Conservation (phyloP, 257 asterid genomes). For the Solanum medicagineum region DNA sequence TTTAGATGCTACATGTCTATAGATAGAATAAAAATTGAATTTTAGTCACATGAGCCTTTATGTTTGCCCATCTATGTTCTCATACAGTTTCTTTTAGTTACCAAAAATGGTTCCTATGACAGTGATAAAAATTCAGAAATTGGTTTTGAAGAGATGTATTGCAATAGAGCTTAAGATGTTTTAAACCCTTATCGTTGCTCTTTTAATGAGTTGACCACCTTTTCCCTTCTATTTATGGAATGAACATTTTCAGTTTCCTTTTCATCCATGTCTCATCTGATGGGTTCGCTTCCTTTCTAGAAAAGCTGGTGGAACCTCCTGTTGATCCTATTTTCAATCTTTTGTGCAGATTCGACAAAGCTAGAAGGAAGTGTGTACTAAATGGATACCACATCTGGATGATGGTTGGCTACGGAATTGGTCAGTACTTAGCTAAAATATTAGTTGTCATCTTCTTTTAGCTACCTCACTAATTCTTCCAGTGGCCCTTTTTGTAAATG, state of each 20-base stretch:
- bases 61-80: background rate
- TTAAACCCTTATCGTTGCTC: background rate
- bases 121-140: background rate
- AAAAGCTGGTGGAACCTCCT: background rate
- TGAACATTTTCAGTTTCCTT: background rate
- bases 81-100: background rate
- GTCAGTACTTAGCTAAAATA: conserved; percentile 31
- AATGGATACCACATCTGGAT: conserved; percentile 86
- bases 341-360: conserved; percentile 78
- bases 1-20: background rate
- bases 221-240: background rate
- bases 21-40: background rate
- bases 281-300: background rate
- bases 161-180: background rate
- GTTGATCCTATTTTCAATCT: background rate
- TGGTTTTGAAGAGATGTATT: background rate
- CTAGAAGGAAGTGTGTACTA: conserved; percentile 44
- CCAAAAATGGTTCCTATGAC: background rate
- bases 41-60: background rate
- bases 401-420: conserved; percentile 80
- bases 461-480: background rate
- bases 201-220: background rate
- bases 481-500: background rate
- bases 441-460: background rate
- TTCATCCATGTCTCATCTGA: background rate